These are phyloP conservation scores for Cytospora mali DNA, from an alignment of 2,329 filamentous ascomycete species.

Conservation along the genomic window DNA sequence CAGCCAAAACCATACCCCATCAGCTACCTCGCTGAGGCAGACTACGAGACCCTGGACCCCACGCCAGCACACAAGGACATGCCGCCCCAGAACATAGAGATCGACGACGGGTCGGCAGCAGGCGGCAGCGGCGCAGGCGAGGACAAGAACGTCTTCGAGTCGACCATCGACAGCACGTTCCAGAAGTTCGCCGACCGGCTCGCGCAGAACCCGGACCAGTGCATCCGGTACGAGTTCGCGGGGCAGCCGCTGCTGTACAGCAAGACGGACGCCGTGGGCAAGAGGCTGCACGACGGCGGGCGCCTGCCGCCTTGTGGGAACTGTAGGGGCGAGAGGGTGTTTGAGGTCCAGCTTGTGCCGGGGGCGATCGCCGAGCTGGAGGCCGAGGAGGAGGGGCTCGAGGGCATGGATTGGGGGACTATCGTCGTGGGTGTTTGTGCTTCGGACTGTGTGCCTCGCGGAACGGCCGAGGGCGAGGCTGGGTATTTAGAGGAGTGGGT, in stretches of 20 bases:
- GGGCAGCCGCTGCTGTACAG: constrained; percentile 79
- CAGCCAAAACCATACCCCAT: constrained; percentile 74
- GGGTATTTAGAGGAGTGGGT: constrained; percentile 94
- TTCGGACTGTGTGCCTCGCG: constrained; percentile 70
- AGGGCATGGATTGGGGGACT: constrained; percentile 99
- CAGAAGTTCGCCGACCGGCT: constrained; percentile 79
- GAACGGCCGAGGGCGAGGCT: constrained; percentile 61
- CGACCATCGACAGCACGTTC: constrained; percentile 73
- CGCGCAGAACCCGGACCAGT: constrained; percentile 79
- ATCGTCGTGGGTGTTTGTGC: constrained; percentile 84
- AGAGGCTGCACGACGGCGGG: constrained; percentile 51
- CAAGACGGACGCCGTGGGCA: constrained; percentile 73
- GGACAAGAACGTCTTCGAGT: constrained; percentile 74
- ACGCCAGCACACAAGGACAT: constrained; percentile 48
- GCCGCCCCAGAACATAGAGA: constrained; percentile 51
- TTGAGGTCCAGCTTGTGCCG: constrained; percentile 91
- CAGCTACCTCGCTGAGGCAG: constrained; percentile 82
- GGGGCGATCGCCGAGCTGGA: constrained; percentile 69
- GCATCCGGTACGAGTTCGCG: constrained; percentile 77
- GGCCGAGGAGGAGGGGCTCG: constrained; percentile 77
- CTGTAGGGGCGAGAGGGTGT: constrained; percentile 75
- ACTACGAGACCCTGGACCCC: constrained; percentile 83
- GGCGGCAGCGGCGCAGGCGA: constrained; percentile 49
- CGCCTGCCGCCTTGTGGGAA: constrained; percentile 74
- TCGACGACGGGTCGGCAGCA: constrained; percentile 43